Conservation (phyloP, 306 rosid genomes). For the Trifolium subterraneum region DNA sequence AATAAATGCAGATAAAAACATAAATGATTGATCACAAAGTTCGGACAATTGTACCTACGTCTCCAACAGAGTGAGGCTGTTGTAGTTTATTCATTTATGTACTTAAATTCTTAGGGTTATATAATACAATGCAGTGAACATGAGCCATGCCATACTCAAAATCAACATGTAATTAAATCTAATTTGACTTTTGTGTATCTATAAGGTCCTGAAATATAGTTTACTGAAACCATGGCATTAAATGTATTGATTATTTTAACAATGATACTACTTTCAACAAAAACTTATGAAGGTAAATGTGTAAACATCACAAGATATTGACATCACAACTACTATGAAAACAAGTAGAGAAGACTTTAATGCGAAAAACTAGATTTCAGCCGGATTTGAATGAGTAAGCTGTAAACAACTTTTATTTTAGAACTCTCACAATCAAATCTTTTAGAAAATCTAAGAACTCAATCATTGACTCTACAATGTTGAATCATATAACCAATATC, state of each 20-base stretch:
- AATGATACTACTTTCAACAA: neutral
- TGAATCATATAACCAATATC: neutral
- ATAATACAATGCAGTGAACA: neutral
- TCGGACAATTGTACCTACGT: neutral
- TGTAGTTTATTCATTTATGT: neutral
- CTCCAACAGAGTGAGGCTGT: neutral
- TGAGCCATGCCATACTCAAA: neutral
- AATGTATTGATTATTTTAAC: neutral
- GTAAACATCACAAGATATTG: constrained; percentile 27
- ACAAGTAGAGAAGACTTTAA: constrained; percentile 18
- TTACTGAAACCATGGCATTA: constrained; percentile 6
- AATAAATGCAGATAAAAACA: neutral
- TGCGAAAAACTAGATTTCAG: constrained; percentile 26
- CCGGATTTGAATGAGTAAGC: constrained; percentile 30
- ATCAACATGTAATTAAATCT: constrained; percentile 13
- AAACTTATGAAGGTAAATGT: constrained; percentile 2
- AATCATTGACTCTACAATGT: constrained; percentile 23
- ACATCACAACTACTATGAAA: constrained; percentile 41
- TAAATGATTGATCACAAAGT: neutral
- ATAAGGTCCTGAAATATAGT: constrained; percentile 2
- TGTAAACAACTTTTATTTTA: constrained; percentile 1
- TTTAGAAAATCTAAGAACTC: neutral
- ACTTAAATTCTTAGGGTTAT: neutral
- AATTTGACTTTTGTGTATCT: constrained; percentile 12
- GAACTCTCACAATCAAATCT: constrained; percentile 42